Percentiles rank a stretch among this genome's conserved stretches.
Evolutionary conservation across 306 rosid species (phyloP).

Genomic region (Cicer pinnatifidum): DNA sequence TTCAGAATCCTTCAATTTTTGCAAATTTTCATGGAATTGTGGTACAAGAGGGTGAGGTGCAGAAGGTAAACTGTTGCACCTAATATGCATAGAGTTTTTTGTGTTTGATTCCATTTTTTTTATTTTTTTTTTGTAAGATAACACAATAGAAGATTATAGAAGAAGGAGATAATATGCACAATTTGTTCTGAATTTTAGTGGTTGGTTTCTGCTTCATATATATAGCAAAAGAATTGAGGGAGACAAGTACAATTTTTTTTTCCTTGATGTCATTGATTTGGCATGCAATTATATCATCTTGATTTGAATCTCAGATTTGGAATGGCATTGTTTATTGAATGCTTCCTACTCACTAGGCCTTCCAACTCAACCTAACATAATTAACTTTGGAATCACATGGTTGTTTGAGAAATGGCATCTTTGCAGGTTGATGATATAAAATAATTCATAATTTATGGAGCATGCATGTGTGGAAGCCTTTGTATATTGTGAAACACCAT

Average conservation of each 20-base stretch:
- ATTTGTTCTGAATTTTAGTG: slow-evolving; percentile 32
- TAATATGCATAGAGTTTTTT: slow-evolving; percentile 44
- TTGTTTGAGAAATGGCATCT: slow-evolving; percentile 36
- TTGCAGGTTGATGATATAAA: slow-evolving; percentile 28
- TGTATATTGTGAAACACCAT: slow-evolving; percentile 3
- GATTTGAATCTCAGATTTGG: slow-evolving; percentile 38
- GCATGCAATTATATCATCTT: slow-evolving; percentile 26
- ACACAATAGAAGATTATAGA: slow-evolving; percentile 13
- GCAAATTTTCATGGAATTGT: slow-evolving; percentile 44
- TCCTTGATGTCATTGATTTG: slow-evolving; percentile 33
- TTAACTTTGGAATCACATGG: slow-evolving; percentile 41
- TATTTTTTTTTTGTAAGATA: slow-evolving; percentile 22
- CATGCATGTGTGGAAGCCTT: slow-evolving; percentile 40
- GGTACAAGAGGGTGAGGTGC: slow-evolving; percentile 46
- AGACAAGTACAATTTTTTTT: slow-evolving; percentile 30
- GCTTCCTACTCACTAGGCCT: slow-evolving; percentile 46
- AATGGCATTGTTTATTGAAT: slow-evolving; percentile 24
- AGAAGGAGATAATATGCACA: slow-evolving; percentile 30
- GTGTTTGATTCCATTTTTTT: slow-evolving; percentile 51
- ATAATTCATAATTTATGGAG: neutral
- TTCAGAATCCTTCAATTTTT: slow-evolving; percentile 49
- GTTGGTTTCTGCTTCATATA: slow-evolving; percentile 43
- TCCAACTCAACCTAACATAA: slow-evolving; percentile 28
- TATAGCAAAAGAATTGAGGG: slow-evolving; percentile 39
- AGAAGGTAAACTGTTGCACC: slow-evolving; percentile 52